Base-by-base conservation (phyloP, 1,284 basidiomycete species). In the Nidula niveotomentosa region DNA sequence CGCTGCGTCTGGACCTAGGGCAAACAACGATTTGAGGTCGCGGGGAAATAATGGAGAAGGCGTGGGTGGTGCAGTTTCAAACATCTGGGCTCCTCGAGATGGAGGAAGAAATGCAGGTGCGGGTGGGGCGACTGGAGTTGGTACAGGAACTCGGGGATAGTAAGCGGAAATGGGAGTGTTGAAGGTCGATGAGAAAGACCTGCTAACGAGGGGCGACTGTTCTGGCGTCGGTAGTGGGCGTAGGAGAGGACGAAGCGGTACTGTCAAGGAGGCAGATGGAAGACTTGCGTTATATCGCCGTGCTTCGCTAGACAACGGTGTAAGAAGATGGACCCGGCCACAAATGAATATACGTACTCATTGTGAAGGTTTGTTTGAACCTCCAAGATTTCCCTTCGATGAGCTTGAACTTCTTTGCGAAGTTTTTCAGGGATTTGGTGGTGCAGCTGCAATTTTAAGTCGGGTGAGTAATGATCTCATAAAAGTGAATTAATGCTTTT, bases 251-350 rank as follows among this genome's bases (percentile, higher is more conserved):
- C 75, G 71, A 30, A 84, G 67, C 8, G 74, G 76, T 18, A 75
- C 72, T 41, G 69, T 71, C 8, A 74, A 60, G 12, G 71, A 70
- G 49, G 72, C 67, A 0, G 69, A 65, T 8, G 68, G 68, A 39
- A 80, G 69, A 13, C 73, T 69, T 3, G 75, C 71, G 60, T 83
- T 83, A 57, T 77, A 73, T 33, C 76, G 71, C 13, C 79, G 73
- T 6, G 80, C 79, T 63, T 83, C 80, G 0, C 81, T 84, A 59
- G 10, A 58, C 37, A 53, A 43, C 41, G 56, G 37, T 47, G 47
- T 35, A 45, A 53, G 6, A 33, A 30, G 13, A 47, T 41, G 34
- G 35, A 37, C 30, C 48, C 18, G 39, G 12, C 8, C 18, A 35
- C 10, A 8, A 30, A 37, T 18, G 48, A 39, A 41, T 10, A 13